Evolutionary conservation across 352 stramenopile species (phyloP), one percentile per base, ranked within the genome.

Genomic region (Phytophthora melonis): DNA sequence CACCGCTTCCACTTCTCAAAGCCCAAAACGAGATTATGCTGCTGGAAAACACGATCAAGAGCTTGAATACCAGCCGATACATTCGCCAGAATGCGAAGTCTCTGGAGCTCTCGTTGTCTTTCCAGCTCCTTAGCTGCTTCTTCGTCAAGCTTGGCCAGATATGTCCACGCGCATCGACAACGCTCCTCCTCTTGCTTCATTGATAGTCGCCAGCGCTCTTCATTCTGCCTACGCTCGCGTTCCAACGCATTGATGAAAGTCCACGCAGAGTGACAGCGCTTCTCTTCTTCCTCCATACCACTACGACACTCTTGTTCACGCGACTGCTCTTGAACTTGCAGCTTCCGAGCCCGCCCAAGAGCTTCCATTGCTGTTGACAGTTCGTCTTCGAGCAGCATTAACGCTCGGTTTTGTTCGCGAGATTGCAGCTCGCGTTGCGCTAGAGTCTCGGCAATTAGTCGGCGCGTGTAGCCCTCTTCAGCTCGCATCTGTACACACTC

Each of bases 401-500:
- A 56, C 0, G 32, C 16, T 13, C 75, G 68, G 52, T 88, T 79
- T 32, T 16, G 41, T 9, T 55, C 47, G 14, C 78, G 68, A 19
- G 41, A 19, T n/a, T 62, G 41, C 1, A 70, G 66, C 4, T 81
- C 77, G 18, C 11, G n/a, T 9, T 81, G 3, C 25, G 66, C 70
- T 11, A 55, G 50, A 10, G 50, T 60, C 18, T 90, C 66, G 14
- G 68, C 61, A 1, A 81, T 34, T 10, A 83, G 14, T 2, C 80
- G 80, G 3, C 77, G 63, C 52, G 56, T 71, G 14, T 56, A 62
- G 7, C 74, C 59, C 63, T 91, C 85, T 77, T 92, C 83, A n/a
- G 57, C 68, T 39, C 80, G 74, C 83, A 92, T 91, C 19, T 67
- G 41, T 7, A 79, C 74, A 52, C 57, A 66, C 32, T 90, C 85